Evolutionary conservation across 495 filamentous ascomycete genomes (phyloP), one percentile per base, ranked within the genome.

Genomic region (Penicillium paxilli): DNA sequence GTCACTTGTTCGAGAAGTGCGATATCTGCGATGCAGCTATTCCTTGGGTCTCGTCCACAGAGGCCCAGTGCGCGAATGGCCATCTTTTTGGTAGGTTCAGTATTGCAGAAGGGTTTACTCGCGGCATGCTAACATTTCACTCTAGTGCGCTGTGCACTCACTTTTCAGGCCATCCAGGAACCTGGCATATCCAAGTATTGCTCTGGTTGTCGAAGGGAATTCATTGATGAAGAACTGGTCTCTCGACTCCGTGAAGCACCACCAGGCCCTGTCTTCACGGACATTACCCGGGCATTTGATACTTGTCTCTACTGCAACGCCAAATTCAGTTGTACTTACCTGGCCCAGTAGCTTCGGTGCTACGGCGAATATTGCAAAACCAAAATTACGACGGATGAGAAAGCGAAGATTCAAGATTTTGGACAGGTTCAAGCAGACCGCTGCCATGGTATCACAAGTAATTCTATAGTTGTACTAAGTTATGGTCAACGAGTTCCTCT

Each of bases 141-240:
- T 23, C 32, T 59, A 82, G 80, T 67, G n/a, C 74, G 83, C 28
- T 86, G 83, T 62, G 73, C 66, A 22, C 51, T 86, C 35, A 82
- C 77, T 2, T 79, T 80, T 35, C 49, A 83, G 38, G 68, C 80
- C 5, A 81, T 86, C 5, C 77, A 83, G 61, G 73, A 75, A 44
- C 82, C 83, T 28, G 76, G 76, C 0, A 61, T 78, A 12, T 79
- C 80, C 7, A 84, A 83, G 55, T 75, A 73, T 51, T 86, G 83
- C 60, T 74, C 73, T 7, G 45, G 62, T 11, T 86, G 83, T 58
- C 62, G 60, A 5, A 71, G 54, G 12, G 71, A 80, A 48, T 84
- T 72, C 54, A 47, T 84, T 5, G 74, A 78, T 40, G 79, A 80
- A 49, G 75, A 77, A n/a, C 17, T 60, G 12, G 38, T 74, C 4